Evolutionary conservation across 352 stramenopile genomes (phyloP).

Genomic region (Phytopythium aichiense): DNA sequence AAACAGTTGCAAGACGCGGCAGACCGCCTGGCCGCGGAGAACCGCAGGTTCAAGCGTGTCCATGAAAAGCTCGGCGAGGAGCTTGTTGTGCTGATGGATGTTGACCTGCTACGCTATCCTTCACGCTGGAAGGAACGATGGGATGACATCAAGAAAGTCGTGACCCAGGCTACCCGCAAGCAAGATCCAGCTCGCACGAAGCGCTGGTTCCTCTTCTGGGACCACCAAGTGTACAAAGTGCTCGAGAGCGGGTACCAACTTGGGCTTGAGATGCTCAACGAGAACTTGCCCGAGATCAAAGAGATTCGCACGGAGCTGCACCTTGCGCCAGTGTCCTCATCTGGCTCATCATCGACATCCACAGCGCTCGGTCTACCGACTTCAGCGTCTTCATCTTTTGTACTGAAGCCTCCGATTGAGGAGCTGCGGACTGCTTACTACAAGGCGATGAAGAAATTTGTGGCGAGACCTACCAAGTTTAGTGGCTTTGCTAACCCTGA

Average conservation of each 20-base stretch:
- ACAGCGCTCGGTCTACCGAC: not conserved
- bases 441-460: slow-evolving; percentile 94
- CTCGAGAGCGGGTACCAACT: slow-evolving; percentile 92
- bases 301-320: slow-evolving; percentile 77
- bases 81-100: slow-evolving; percentile 80
- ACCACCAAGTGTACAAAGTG: slow-evolving; percentile 95
- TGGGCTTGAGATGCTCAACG: slow-evolving; percentile 93
- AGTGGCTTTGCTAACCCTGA: slow-evolving; percentile 83
- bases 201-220: slow-evolving; percentile 93
- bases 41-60: slow-evolving; percentile 86
- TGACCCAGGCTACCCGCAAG: slow-evolving; percentile 66
- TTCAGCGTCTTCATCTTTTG: slow-evolving; percentile 30
- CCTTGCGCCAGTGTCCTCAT: slow-evolving; percentile 30
- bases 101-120: slow-evolving; percentile 86
- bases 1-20: slow-evolving; percentile 87
- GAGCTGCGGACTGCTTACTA: slow-evolving; percentile 94
- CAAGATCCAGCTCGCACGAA: slow-evolving; percentile 79
- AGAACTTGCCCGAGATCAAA: slow-evolving; percentile 90
- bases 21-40: slow-evolving; percentile 88
- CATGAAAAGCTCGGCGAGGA: slow-evolving; percentile 84
- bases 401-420: slow-evolving; percentile 91
- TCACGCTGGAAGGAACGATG: slow-evolving; percentile 87
- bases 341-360: slow-evolving; percentile 12
- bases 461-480: slow-evolving; percentile 88
- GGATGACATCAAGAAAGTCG: slow-evolving; percentile 75